These are phyloP conservation scores for Dictyostelium brefeldianum DNA, from an alignment of 78 protist species.

Conservation along the genomic window DNA sequence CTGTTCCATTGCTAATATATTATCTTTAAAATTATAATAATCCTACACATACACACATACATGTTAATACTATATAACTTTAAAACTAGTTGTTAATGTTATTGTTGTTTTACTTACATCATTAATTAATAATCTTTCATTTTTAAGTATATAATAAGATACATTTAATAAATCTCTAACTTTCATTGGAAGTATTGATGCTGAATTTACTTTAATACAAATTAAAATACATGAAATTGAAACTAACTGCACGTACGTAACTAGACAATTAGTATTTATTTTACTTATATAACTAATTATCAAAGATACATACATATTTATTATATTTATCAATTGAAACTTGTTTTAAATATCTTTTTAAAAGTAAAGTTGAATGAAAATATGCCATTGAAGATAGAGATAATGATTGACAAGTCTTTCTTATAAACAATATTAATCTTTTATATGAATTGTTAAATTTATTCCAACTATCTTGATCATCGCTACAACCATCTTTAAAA, in stretches of 20 bases:
- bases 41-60: too few relatives aligned
- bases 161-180: constrained; percentile 25
- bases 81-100: not conserved
- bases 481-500: not conserved
- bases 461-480: not conserved
- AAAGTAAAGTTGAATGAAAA: not conserved
- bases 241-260: too few relatives aligned
- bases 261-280: too few relatives aligned
- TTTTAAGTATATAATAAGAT: not conserved
- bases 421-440: not conserved
- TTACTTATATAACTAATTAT: not conserved
- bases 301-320: not conserved
- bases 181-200: constrained; percentile 12
- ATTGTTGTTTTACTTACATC: not conserved
- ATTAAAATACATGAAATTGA: constrained; percentile 14
- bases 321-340: not conserved
- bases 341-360: not conserved
- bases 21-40: constrained; percentile 21
- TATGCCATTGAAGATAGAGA: not conserved
- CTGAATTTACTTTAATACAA: constrained; percentile 7
- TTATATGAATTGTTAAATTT: not conserved
- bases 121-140: constrained; percentile 17
- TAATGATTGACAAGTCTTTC: not conserved
- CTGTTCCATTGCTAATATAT: not conserved
- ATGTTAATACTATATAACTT: too few relatives aligned